A percentile compares a stretch with the other conserved stretches of the same genome.
Evolutionary conservation across 108 stramenopile genomes (phyloP).

Genomic region (Parietichytrium sp.): DNA sequence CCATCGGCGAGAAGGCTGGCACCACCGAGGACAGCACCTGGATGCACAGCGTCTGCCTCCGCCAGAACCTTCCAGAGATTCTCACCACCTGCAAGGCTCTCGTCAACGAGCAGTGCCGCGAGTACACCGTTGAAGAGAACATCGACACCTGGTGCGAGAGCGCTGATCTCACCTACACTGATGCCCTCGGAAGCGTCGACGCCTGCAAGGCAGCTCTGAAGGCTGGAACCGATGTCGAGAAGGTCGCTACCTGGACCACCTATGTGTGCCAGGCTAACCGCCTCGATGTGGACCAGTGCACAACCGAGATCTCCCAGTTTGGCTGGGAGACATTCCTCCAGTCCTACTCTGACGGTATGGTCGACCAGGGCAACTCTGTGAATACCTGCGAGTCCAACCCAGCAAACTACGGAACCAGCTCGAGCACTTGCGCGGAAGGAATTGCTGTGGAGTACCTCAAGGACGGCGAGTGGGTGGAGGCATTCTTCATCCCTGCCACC

Average conservation of each 20-base stretch:
- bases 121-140: background rate
- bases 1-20: background rate
- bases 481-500: slow-evolving; percentile 2
- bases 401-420: background rate
- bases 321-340: slow-evolving; percentile 13
- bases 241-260: background rate
- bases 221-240: background rate
- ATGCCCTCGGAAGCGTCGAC: background rate
- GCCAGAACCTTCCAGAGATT: background rate
- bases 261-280: slow-evolving; percentile 26
- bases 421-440: background rate
- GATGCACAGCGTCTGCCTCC: background rate
- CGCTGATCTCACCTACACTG: background rate
- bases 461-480: background rate
- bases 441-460: background rate
- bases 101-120: background rate
- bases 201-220: background rate
- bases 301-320: slow-evolving; percentile 16
- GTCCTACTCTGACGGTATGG: slow-evolving; percentile 2
- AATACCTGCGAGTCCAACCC: background rate
- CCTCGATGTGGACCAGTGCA: slow-evolving; percentile 30
- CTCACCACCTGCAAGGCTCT: slow-evolving; percentile 24
- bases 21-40: background rate
- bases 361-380: background rate
- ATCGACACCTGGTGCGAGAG: slow-evolving; percentile 7